These are phyloP conservation scores for Salinomyces thailandicus DNA, from an alignment of 2,329 filamentous ascomycete species.

Conservation along the genomic window DNA sequence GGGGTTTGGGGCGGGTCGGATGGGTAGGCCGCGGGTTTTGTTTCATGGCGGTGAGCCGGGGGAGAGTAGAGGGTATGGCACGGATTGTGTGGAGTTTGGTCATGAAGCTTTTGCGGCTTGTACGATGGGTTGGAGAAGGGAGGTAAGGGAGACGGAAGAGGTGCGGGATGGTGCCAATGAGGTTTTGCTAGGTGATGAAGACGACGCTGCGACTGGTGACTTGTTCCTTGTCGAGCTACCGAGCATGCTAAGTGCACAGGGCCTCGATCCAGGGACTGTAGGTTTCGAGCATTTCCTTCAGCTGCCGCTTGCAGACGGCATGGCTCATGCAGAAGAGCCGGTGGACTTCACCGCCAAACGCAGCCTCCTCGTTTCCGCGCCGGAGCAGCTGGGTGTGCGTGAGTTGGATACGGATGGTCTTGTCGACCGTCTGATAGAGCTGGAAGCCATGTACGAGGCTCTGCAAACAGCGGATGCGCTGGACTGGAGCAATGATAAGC, in stretches of 20 bases:
- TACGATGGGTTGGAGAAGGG: constrained; percentile 1
- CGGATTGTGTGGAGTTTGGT: constrained; percentile 9
- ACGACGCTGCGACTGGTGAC: not conserved
- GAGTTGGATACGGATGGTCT: constrained; percentile 11
- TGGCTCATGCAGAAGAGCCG: constrained; percentile 8
- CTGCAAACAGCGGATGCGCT: constrained; percentile 1
- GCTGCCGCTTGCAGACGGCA: constrained; percentile 32
- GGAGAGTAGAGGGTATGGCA: constrained; percentile 5
- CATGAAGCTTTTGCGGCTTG: constrained; percentile 13
- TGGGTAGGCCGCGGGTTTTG: constrained; percentile 12
- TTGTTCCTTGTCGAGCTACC: constrained; percentile 32
- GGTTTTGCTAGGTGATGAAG: not conserved
- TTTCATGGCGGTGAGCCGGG: constrained; percentile 8
- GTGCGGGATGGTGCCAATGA: constrained; percentile 1
- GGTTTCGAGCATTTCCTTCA: constrained; percentile 40
- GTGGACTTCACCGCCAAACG: constrained; percentile 10
- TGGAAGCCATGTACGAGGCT: constrained; percentile 9
- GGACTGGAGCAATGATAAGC: constrained; percentile 10
- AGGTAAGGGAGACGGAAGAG: not conserved
- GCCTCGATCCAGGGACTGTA: constrained; percentile 36
- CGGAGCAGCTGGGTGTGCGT: constrained; percentile 18
- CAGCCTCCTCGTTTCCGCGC: constrained; percentile 11
- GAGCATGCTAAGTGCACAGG: constrained; percentile 38
- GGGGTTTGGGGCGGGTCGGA: not conserved
- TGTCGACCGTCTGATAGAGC: constrained; percentile 16